A percentile compares a stretch with the other conserved stretches of the same genome.
Conservation (phyloP, 257 asterid genomes). For the Solanum pimpinellifolium region DNA sequence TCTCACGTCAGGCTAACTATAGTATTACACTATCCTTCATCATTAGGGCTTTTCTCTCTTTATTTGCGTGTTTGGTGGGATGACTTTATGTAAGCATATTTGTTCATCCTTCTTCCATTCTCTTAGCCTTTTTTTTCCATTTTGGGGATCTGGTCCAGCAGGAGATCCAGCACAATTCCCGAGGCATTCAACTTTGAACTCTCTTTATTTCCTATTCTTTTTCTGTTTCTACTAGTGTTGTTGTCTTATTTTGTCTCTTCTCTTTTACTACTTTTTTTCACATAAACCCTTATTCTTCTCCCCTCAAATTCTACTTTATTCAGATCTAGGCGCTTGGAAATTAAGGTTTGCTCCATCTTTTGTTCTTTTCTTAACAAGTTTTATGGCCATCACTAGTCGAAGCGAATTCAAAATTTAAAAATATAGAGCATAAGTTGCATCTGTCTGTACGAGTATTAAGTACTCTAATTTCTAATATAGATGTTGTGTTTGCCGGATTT, state of each 20-base stretch:
- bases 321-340: not conserved
- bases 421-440: not conserved
- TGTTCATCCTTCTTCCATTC: slow-evolving; percentile 17
- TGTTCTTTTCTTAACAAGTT: not conserved
- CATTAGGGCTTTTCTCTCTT: slow-evolving; percentile 41
- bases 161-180: slow-evolving; percentile 41
- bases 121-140: not conserved
- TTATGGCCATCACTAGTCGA: not conserved
- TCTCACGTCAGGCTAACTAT: no score
- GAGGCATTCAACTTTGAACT: slow-evolving; percentile 17
- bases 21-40: slow-evolving; percentile 17
- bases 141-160: slow-evolving; percentile 31
- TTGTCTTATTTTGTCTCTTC: slow-evolving; percentile 13
- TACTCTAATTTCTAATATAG: not conserved
- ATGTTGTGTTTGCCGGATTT: not conserved
- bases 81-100: slow-evolving; percentile 22
- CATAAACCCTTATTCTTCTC: not conserved
- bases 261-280: not conserved
- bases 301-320: not conserved
- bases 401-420: not conserved
- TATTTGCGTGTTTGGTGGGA: not conserved
- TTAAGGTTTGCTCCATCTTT: not conserved
- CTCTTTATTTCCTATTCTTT: no score
- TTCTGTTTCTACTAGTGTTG: not conserved
- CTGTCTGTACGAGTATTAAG: not conserved